Evolutionary conservation across 2,329 filamentous ascomycete species (phyloP), one percentile per base, ranked within the genome.

Genomic region (Dactylellina leptospora): DNA sequence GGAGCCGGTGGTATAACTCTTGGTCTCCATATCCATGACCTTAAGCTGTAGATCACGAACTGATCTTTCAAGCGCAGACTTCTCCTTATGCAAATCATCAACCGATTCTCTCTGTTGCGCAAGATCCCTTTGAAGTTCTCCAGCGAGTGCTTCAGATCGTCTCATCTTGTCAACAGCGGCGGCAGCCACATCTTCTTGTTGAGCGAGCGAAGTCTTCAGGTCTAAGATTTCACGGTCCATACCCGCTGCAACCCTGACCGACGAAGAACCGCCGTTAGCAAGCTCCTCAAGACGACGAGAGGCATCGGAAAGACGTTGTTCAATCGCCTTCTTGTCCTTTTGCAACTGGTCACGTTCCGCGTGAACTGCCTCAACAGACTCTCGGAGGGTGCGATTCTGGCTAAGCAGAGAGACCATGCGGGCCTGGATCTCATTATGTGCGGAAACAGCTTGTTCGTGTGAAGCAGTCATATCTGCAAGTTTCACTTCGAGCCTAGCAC

Each of bases 141-240:
- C 87, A 0, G 88, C 89, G 28, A 97, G 82, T 3, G 92, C 90
- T 78, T 99, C 93, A 1, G 95, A 91, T 22, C 93, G 88, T 61
- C 93, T 87, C 95, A 99, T 99, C 84, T 97, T 97, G 77, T 95
- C 93, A 40, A 97, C 89, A 0, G 93, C 93, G 2, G 95, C 93
- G 0, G 90, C 87, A 9, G 92, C 91, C 68, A 97, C 88, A 78
- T 99, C 93, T 80, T 97, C 91, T 78, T 97, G 92, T 77, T 96
- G 92, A 2, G 93, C 93, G 30, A 97, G 85, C 75, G 85, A 88
- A 8, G 92, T 90, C 82, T 95, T 96, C 74, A 99, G 86, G 72
- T 96, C 91, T 4, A 99, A 84, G 22, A 97, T 85, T 80, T 96
- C 91, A 76, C 89, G 91, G 80, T 97, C 93, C 77, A 93, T 89